These are phyloP conservation scores for Trametes maxima DNA, from an alignment of 768 basidiomycete genomes.

Conservation along the genomic window DNA sequence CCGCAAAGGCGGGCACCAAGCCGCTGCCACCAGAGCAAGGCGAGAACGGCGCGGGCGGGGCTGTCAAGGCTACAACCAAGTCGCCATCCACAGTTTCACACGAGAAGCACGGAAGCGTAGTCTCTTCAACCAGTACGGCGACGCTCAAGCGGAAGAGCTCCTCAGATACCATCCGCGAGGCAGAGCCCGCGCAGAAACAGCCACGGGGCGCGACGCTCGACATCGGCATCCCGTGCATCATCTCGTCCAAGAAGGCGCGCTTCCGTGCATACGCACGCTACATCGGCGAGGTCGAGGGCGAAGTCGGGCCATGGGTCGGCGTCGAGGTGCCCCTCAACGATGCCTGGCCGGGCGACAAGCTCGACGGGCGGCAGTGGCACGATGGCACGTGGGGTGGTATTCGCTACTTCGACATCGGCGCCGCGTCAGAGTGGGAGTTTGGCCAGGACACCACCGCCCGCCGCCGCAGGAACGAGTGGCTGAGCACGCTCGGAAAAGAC, in stretches of 20 bases:
- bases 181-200: conserved; percentile 10
- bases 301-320: conserved; percentile 85
- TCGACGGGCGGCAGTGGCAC: conserved; percentile 78
- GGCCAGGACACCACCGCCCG: conserved; percentile 48
- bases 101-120: conserved; percentile 29
- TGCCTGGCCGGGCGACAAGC: conserved; percentile 50
- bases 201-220: conserved; percentile 75
- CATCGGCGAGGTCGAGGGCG: conserved; percentile 84
- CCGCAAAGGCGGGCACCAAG: conserved; percentile 9
- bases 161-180: conserved; percentile 37
- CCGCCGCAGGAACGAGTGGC: conserved; percentile 42
- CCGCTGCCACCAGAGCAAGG: conserved; percentile 19
- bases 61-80: conserved; percentile 23
- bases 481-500: conserved; percentile 38
- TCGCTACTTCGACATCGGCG: conserved; percentile 80
- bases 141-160: conserved; percentile 43
- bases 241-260: conserved; percentile 77
- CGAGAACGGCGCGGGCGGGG: conserved; percentile 5
- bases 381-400: conserved; percentile 84
- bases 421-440: conserved; percentile 65
- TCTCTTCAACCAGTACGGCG: conserved; percentile 32
- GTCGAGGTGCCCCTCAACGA: conserved; percentile 81
- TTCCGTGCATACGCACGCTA: conserved; percentile 89
- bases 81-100: conserved; percentile 11
- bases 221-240: conserved; percentile 89